phyloP scores from a whole-genome alignment of 2,329 filamentous ascomycete genomes.

The Cordyceps cateniannulata region DNA sequence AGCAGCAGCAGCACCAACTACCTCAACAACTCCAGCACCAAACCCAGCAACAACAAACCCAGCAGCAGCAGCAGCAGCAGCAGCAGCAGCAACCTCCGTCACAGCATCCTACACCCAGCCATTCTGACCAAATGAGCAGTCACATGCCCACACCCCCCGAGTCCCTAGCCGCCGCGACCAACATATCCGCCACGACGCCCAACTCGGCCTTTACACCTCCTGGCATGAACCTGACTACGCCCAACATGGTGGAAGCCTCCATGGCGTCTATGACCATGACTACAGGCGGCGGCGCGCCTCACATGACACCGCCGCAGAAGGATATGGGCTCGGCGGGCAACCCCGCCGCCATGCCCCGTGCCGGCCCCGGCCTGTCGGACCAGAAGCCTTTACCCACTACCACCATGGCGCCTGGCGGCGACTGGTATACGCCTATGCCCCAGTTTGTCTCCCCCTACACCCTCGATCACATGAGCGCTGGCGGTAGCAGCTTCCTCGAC shows the following conservation, averaged over 20 bases:
- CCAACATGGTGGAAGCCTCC: conserved; percentile 19
- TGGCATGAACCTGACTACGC: conserved; percentile 29
- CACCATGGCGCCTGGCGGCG: conserved; percentile 33
- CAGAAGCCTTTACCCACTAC: conserved; percentile 39
- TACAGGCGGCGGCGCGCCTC: conserved; percentile 7
- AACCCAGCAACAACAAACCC: conserved; percentile 1
- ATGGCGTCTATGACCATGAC: not conserved
- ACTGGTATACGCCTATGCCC: conserved; percentile 49
- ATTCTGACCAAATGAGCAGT: conserved; percentile 24
- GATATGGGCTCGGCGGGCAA: conserved; percentile 18
- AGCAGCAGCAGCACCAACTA: conserved; percentile 13
- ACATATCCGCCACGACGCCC: conserved; percentile 24
- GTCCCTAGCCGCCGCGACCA: conserved; percentile 26
- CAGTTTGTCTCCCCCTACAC: conserved; percentile 48
- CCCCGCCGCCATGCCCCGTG: conserved; percentile 35
- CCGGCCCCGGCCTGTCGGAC: conserved; percentile 27
- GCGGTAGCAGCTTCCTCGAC: conserved; percentile 34
- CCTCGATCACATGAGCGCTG: conserved; percentile 36
- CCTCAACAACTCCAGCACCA: conserved; percentile 17
- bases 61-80: conserved; percentile 15
- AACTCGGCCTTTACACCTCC: conserved; percentile 29
- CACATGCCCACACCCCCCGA: conserved; percentile 40
- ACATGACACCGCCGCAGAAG: conserved; percentile 27
- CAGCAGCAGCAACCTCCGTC: conserved; percentile 16
- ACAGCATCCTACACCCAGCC: conserved; percentile 18